Base-by-base conservation (phyloP, 805 yeast species). In the Grigorovia humatica region DNA sequence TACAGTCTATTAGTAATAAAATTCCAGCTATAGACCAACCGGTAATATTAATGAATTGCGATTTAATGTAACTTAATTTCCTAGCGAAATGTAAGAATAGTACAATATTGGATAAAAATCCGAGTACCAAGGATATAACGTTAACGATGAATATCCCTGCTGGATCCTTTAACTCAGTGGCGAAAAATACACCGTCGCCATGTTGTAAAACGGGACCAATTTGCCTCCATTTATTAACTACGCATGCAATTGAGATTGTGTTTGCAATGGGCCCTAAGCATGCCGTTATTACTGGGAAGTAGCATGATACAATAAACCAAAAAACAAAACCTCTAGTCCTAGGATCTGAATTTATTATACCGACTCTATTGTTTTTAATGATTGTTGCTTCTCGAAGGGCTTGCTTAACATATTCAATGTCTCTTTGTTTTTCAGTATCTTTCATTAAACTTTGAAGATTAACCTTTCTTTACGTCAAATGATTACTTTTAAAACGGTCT, bases 231-330 rank as follows among this genome's bases (percentile, higher is more conserved):
- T 75, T 73, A 52, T 84, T 82, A 0, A 82, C 80, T 15, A 86
- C 73, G 6, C 90, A 87, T 1, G 85, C 81, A 5, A 85, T 71
- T 0, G 91, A 83, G 44, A 81, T 74, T 74, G 85, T 76, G 58
- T 86, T 86, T 7, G 91, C 82, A 29, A 88, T 59, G 0, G 96
- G 95, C 0, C 93, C 95, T 41, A 82, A 59, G 57, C 91, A 85
- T 5, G 91, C 88, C 0, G 90, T 81, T 8, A 83, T 63, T 27
- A 88, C 74, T 0, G 96, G 96, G 56, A 87, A 75, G 57, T 82
- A 81, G 2, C 84, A 76, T 2, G 90, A 81, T 0, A 83, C 66
- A 13, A 76, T 59, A 57, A 83, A 84, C 93, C 95, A 87, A 40
- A 66, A 53, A 2, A 63, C 51, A 48, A 64, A 66, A 13, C 54